Evolutionary conservation across 805 yeast genomes (phyloP).

Genomic region (Candida succiphila): DNA sequence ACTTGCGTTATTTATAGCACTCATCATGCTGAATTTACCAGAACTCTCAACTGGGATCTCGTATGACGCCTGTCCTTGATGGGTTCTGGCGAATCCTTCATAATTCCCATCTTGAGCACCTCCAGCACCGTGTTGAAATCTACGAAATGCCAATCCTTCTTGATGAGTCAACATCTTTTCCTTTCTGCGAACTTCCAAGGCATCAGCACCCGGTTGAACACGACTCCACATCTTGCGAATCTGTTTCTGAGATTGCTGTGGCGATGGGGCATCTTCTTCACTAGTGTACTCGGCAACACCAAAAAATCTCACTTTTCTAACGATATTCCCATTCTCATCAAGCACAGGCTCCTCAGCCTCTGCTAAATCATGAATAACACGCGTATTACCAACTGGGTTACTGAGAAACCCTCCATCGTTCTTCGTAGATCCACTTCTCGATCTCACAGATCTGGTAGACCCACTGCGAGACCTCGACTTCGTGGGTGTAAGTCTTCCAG

Average conservation of each 20-base stretch:
- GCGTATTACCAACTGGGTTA: conserved; percentile 11
- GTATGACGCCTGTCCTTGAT: conserved; percentile 2
- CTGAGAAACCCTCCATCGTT: too few relatives aligned
- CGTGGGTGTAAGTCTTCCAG: background rate
- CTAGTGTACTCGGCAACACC: conserved; percentile 43
- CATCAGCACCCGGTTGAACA: conserved; percentile 15
- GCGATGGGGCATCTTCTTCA: conserved; percentile 47
- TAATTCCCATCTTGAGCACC: conserved; percentile 8
- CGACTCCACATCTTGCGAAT: conserved; percentile 24
- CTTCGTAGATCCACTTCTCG: conserved; percentile 1
- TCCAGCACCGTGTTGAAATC: conserved; percentile 11
- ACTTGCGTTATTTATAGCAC: conserved; percentile 10
- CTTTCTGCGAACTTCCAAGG: conserved; percentile 13
- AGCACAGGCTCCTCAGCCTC: conserved; percentile 1
- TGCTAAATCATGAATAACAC: conserved; percentile 10
- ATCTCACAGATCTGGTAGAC: too few relatives aligned
- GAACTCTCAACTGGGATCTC: conserved; percentile 13
- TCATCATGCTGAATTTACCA: conserved; percentile 23
- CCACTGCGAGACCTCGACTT: background rate
- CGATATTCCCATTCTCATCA: conserved; percentile 9
- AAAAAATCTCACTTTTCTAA: conserved; percentile 38
- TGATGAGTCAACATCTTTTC: conserved; percentile 22
- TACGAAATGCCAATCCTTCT: conserved; percentile 26
- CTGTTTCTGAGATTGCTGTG: conserved; percentile 23
- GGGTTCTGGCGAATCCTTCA: conserved; percentile 14